Evolutionary conservation across 805 yeast species (phyloP), one percentile per base, ranked within the genome.

Genomic region (Ogataea degrootiae): DNA sequence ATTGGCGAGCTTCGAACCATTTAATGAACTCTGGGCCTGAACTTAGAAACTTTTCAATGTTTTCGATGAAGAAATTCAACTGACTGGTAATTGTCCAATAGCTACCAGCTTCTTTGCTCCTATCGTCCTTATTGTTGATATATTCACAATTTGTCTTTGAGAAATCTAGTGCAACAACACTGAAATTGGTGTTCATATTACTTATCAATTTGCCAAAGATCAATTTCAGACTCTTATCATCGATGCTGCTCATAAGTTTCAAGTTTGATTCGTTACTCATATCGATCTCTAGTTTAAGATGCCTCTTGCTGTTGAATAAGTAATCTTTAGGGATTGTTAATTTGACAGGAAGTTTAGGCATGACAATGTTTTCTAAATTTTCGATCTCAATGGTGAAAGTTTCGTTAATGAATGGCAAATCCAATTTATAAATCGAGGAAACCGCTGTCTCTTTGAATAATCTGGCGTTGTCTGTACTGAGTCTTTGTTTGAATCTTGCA

Each of bases 291-390:
- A 68, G 43, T 23, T 54, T 61, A 29, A 66, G 39, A 0, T 55
- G 49, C 43, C 60, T 66, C 31, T 59, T 60, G 19, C 53, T 44
- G 39, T 57, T 60, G 41, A 44, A 52, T 16, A 65, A 48, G 39
- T 67, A 67, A 8, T 66, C 70, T 42, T 55, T 58, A 1, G 72
- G 71, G 14, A 68, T 51, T 3, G 59, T 50, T 7, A 68, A 37
- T 37, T 60, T 62, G 16, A 67, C 56, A 15, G 64, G 63, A 15
- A 68, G 44, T 8, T 49, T 52, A 5, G 53, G 49, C 31, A 67
- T 57, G 4, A 45, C 49, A 8, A 67, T 55, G 35, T 62, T 63
- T 8, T 55, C 57, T 23, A 54, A 47, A 26, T 60, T 56, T 34
- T 64, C 69, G n/a, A 65, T 57, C 21, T 62, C 65, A 17, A 67